These are phyloP conservation scores for Colletotrichum melonis DNA, from an alignment of 2,329 filamentous ascomycete species.

Conservation along the genomic window DNA sequence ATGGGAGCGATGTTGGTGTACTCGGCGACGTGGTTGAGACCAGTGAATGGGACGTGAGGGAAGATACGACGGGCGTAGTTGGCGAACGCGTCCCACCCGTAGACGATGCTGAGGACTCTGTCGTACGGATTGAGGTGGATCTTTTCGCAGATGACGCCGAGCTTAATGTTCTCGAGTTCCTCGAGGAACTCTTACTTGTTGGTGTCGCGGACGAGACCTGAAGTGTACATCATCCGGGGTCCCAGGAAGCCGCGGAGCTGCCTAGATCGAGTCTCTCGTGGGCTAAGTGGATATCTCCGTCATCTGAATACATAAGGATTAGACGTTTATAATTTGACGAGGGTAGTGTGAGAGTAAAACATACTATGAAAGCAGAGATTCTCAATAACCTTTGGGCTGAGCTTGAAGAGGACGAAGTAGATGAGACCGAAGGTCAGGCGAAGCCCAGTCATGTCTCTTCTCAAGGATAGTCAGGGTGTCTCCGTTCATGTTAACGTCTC, in stretches of 20 bases:
- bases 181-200: conserved; percentile 84
- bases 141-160: conserved; percentile 89
- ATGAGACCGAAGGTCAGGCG: conserved; percentile 81
- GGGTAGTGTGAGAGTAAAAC: not conserved
- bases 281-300: conserved; percentile 80
- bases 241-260: conserved; percentile 81
- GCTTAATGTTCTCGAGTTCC: conserved; percentile 91
- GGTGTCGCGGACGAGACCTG: conserved; percentile 84
- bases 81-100: conserved; percentile 90
- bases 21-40: not conserved
- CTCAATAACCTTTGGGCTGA: conserved; percentile 85
- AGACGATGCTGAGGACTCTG: conserved; percentile 85
- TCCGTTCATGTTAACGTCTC: conserved; percentile 87
- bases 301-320: not conserved
- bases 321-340: not conserved
- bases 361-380: conserved; percentile 89
- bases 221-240: conserved; percentile 93
- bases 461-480: conserved; percentile 84
- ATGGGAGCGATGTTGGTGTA: not conserved
- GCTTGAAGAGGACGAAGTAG: conserved; percentile 82
- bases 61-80: conserved; percentile 82
- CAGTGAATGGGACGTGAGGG: not conserved
- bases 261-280: not conserved
- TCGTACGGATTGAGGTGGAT: conserved; percentile 81
- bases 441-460: conserved; percentile 91